Percentiles rank a stretch among this genome's conserved stretches.
These are phyloP conservation scores for Diaporthe ilicicola DNA, from an alignment of 2,329 filamentous ascomycete genomes.

Conservation along the genomic window DNA sequence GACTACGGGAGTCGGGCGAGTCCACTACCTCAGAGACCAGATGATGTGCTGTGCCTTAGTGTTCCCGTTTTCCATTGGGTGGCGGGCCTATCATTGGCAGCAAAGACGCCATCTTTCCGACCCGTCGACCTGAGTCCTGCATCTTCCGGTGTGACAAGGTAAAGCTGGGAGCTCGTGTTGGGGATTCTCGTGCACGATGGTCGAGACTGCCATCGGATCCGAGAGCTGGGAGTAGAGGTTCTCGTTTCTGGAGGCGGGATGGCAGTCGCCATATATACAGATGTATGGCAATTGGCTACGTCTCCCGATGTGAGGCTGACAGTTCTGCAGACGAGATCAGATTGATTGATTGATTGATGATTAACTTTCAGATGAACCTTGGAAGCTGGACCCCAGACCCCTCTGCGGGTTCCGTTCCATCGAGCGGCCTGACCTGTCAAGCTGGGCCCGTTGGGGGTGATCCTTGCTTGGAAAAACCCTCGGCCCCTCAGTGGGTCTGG, in stretches of 20 bases:
- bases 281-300: not conserved
- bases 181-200: not conserved
- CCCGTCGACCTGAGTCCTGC: not conserved
- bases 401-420: not conserved
- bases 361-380: conserved; percentile 27
- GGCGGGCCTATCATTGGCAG: conserved; percentile 9
- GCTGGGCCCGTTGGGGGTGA: not conserved
- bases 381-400: not conserved
- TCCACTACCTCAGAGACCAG: not conserved
- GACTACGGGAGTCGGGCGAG: not conserved
- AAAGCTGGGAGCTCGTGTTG: conserved; percentile 2
- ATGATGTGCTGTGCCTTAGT: not conserved
- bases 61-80: not conserved
- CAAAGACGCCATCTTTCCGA: not conserved
- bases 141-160: conserved; percentile 6
- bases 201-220: not conserved
- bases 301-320: not conserved
- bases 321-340: not conserved
- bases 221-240: not conserved
- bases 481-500: conserved; percentile 17
- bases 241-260: not conserved
- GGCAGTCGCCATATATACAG: not conserved
- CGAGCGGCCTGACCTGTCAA: not conserved
- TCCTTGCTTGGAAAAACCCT: not conserved
- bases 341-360: not conserved